Evolutionary conservation across 106 monocot species (phyloP).

Genomic region (Allium sativum): DNA sequence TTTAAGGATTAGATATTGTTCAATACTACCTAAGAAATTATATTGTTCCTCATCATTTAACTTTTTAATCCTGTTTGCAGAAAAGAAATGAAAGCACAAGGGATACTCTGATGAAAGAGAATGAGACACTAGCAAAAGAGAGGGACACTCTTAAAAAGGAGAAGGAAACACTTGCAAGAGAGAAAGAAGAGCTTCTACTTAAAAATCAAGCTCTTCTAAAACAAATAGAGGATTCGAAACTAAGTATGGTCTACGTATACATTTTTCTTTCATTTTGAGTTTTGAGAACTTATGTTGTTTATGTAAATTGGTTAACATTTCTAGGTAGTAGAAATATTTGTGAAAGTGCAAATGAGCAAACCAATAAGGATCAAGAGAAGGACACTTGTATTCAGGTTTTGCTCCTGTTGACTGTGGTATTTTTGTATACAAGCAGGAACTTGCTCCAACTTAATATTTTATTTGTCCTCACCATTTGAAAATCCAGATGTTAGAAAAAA

Average conservation of each 20-base stretch:
- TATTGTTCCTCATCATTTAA: too few relatives aligned
- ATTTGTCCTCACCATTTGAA: background rate
- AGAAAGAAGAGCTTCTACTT: conserved; percentile 59
- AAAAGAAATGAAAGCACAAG: too few relatives aligned
- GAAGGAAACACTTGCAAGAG: conserved; percentile 20
- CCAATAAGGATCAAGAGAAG: conserved; percentile 69
- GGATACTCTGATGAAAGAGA: conserved; percentile 2
- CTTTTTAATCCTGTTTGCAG: too few relatives aligned
- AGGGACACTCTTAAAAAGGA: too few relatives aligned
- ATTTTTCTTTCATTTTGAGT: too few relatives aligned
- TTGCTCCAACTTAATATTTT: background rate
- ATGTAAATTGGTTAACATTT: conserved; percentile 9
- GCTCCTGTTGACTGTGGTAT: background rate
- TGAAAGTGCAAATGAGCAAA: conserved; percentile 46
- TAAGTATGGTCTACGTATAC: conserved; percentile 33
- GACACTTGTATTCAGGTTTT: conserved; percentile 86
- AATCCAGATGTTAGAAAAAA: conserved; percentile 79
- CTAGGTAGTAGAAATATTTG: conserved; percentile 34
- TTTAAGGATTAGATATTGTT: too few relatives aligned
- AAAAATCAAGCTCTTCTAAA: conserved; percentile 68
- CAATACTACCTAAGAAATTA: too few relatives aligned
- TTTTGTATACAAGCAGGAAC: too few relatives aligned
- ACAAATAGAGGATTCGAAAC: conserved; percentile 75
- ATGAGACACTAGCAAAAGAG: too few relatives aligned
- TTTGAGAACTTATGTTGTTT: too few relatives aligned